Evolutionary conservation across 2,329 filamentous ascomycete species (phyloP).

Genomic region (Fusarium camptoceras): DNA sequence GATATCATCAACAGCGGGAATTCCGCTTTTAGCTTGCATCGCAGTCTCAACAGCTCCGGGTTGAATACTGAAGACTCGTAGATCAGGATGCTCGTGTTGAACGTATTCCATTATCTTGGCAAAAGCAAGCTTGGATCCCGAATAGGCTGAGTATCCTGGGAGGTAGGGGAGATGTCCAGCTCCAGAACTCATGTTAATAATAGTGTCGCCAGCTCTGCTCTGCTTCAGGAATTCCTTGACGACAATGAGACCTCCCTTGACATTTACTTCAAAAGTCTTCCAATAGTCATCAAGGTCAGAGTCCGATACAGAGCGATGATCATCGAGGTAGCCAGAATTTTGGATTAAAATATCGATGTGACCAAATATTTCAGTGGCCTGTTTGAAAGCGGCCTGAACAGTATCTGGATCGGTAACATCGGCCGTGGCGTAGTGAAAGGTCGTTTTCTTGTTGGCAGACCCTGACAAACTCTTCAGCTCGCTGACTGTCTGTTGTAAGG

Average conservation of each 20-base stretch:
- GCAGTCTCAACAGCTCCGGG: constrained; percentile 7
- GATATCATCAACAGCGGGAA: constrained; percentile 1
- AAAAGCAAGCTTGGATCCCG: constrained; percentile 6
- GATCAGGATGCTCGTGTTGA: background rate
- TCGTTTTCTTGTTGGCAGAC: background rate
- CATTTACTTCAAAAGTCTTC: constrained; percentile 3
- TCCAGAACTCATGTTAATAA: constrained; percentile 8
- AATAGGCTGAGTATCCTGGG: constrained; percentile 3
- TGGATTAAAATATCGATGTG: constrained; percentile 3
- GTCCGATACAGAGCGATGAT: background rate
- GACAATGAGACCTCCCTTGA: constrained; percentile 1
- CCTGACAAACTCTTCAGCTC: background rate
- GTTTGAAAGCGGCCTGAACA: background rate
- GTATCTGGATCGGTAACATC: background rate
- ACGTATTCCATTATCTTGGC: constrained; percentile 3
- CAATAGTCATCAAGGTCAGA: background rate
- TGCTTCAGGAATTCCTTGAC: constrained; percentile 3
- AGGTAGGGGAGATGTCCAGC: background rate
- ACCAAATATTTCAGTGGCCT: background rate
- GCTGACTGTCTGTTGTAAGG: background rate
- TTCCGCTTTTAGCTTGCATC: constrained; percentile 5
- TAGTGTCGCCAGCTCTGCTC: background rate
- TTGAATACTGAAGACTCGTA: constrained; percentile 7
- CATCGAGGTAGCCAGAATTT: constrained; percentile 8
- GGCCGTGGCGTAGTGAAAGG: background rate